Evolutionary conservation across 768 basidiomycete species (phyloP), one percentile per base, ranked within the genome.

Genomic region (Clitopilus hobsonii): DNA sequence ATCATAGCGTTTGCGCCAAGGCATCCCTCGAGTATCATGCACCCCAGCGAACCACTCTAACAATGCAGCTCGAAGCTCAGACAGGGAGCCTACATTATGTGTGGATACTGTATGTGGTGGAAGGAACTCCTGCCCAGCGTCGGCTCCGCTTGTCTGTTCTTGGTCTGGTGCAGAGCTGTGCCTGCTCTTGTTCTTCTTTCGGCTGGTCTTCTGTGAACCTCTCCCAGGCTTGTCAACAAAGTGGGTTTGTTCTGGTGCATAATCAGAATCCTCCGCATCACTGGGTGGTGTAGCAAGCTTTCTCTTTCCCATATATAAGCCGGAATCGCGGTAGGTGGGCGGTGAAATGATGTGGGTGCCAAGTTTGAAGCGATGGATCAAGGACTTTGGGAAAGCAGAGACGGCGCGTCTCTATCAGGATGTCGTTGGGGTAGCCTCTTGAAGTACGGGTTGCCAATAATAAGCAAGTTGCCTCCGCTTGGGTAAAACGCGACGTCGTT

Each of bases 1-100:
- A 64, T 88, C 75, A 61, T 81, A 89, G 8, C 78, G 76, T 66
- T 89, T 93, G 53, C 94, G 78, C 95, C 94, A 97, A 0, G 94
- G 95, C 94, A 98, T 97, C 29, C 84, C 83, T 45, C 94, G 81
- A 20, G 70, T 71, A 32, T 81, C 76, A 56, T 83, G 84, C 11
- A 88, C 89, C 13, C 68, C 71, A 29, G 78, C 76, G 64, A 86
- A 98, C 94, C 94, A 98, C 51, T 64, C 56, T 27, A 81, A 57
- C n/a, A 91, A 71, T 8, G 81, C 76, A 51, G 64, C 57, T 23
- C 83, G 81, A 27, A 85, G 68, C 20, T 72, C 56, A 13, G 62
- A 67, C 16, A 78, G 66, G 32, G 67, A 61, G 5, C 63, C 59
- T 18, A 89, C 74, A 49, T 69, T 60, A 63, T 90, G 88, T 52